Evolutionary conservation across 768 basidiomycete genomes (phyloP).

Genomic region (Pleurotus ostreatus): DNA sequence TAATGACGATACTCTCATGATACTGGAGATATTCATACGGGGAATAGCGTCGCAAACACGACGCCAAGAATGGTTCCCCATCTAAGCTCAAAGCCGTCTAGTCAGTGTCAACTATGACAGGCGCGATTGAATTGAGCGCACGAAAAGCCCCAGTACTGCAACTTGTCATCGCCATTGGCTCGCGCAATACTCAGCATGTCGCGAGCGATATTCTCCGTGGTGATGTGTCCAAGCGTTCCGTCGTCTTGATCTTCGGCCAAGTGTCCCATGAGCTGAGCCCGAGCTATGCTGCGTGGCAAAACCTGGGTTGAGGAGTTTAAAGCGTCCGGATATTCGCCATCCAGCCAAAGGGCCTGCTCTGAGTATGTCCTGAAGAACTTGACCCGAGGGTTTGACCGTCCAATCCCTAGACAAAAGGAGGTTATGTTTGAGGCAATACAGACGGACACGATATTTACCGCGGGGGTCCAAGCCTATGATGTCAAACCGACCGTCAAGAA

Average conservation of each 20-base stretch:
- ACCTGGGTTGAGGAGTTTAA: constrained; percentile 20
- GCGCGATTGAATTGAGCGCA: constrained; percentile 9
- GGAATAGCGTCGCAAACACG: constrained; percentile 19
- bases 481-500: constrained; percentile 40
- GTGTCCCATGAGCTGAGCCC: constrained; percentile 23
- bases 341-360: constrained; percentile 26
- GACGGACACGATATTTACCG: constrained; percentile 27
- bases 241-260: constrained; percentile 22
- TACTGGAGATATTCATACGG: constrained; percentile 10
- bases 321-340: constrained; percentile 3
- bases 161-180: not conserved
- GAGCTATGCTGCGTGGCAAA: constrained; percentile 26
- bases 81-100: not conserved
- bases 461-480: constrained; percentile 45
- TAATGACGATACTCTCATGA: not conserved
- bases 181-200: not conserved
- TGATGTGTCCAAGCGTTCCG: constrained; percentile 1
- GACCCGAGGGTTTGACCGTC: constrained; percentile 27
- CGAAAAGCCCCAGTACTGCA: constrained; percentile 28
- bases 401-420: constrained; percentile 34
- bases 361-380: constrained; percentile 29
- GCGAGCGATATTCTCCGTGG: not conserved
- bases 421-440: too few relatives aligned
- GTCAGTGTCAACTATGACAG: not conserved
- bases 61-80: constrained; percentile 20